Conservation (phyloP, 2,329 filamentous ascomycete genomes). For the Ceratocystis cacaofunesta region DNA sequence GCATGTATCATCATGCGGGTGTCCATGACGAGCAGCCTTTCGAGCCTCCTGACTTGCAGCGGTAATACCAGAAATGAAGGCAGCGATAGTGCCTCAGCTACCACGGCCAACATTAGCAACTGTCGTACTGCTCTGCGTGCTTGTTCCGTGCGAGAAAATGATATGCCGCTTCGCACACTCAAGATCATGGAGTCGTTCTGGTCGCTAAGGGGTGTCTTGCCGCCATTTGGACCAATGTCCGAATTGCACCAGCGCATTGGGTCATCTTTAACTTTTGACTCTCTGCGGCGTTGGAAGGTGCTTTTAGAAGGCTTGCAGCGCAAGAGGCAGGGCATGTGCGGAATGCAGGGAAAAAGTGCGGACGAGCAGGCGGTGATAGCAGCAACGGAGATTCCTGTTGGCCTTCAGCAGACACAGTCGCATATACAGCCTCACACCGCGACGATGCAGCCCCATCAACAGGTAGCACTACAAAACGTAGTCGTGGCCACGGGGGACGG, state of each 20-base stretch:
- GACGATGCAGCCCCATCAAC: neutral
- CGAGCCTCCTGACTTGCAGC: slow-evolving; percentile 24
- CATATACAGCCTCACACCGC: neutral
- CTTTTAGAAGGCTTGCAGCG: slow-evolving; percentile 27
- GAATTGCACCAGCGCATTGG: slow-evolving; percentile 33
- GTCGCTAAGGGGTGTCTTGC: slow-evolving; percentile 27
- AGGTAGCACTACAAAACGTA: neutral
- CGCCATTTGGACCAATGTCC: slow-evolving; percentile 28
- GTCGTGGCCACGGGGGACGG: neutral
- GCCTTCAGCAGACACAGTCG: neutral
- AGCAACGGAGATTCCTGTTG: slow-evolving; percentile 5
- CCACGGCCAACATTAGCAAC: slow-evolving; percentile 23
- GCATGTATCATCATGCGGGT: slow-evolving; percentile 29
- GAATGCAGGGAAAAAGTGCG: neutral
- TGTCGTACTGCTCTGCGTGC: slow-evolving; percentile 23
- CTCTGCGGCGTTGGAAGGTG: slow-evolving; percentile 33
- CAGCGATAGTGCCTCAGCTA: slow-evolving; percentile 19
- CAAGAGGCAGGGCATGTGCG: slow-evolving; percentile 18
- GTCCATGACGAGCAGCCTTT: slow-evolving; percentile 4
- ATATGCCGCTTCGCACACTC: slow-evolving; percentile 32
- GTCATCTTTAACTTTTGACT: slow-evolving; percentile 36
- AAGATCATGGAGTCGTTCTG: slow-evolving; percentile 37
- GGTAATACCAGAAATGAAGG: slow-evolving; percentile 25
- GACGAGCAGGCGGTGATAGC: neutral
- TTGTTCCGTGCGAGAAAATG: slow-evolving; percentile 34